Evolutionary conservation across 768 basidiomycete genomes (phyloP), one percentile per base, ranked within the genome.

Genomic region (Galerina marginata): DNA sequence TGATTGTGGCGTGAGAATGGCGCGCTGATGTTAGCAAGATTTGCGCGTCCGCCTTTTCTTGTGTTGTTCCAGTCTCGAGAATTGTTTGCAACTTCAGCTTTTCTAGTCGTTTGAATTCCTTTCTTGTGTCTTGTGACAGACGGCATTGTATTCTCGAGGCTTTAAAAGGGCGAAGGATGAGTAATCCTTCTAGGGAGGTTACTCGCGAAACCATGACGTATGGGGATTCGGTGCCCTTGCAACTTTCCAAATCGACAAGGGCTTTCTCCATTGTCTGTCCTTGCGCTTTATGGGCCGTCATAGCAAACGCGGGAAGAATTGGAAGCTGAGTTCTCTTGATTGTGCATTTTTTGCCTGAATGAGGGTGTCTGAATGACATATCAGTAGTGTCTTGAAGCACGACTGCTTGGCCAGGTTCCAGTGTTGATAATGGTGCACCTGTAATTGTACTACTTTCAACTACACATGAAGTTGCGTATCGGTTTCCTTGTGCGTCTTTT

Each of bases 201-300:
- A 68, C 74, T 0, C 72, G 59, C 2, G 81, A 84, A 0, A 77
- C 38, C 78, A 81, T 81, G 2, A 81, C 78, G 60, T 82, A 82
- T 0, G 78, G 74, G 0, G 73, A 48, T 62, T 80, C 75, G 0
- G 70, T 71, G 0, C 75, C 75, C 6, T 48, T 42, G 37, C 73
- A 77, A 12, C 54, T 56, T 16, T 68, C 36, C 0, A 80, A 20
- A 57, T 81, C 77, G 3, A 80, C 60, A 16, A 78, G 69, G 0
- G 66, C 73, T 5, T 61, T 61, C 0, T 51, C 9, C 37, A 79
- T 37, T 0, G 77, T 76, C 52, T 75, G 71, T 0, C 80, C 79
- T 67, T 82, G 79, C 0, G 77, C 65, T 59, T 76, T 75, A 51
- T 81, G 75, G 0, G 74, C 74, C 1, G 79, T 81, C 59, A 79